A percentile compares a stretch with the other conserved stretches of the same genome.
Evolutionary conservation across 1,284 basidiomycete species (phyloP).

Genomic region (Pseudozyma tsukubaensis): DNA sequence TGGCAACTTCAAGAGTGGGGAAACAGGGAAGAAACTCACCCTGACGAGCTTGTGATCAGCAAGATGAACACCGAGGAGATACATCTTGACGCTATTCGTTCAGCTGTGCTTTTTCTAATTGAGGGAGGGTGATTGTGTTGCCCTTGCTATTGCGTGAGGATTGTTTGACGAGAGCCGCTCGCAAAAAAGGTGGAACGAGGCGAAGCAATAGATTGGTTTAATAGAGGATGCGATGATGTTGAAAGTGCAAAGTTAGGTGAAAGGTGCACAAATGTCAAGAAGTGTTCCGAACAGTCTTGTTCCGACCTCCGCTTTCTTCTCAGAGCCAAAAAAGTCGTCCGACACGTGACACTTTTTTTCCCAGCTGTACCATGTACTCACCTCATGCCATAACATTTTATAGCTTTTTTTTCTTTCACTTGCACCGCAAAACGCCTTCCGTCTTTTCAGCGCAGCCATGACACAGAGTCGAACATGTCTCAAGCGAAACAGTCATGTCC

Average conservation of each 20-base stretch:
- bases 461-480: too few species aligned
- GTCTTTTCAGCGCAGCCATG: background rate
- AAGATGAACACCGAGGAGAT: slow-evolving; percentile 65
- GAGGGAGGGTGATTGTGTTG: background rate
- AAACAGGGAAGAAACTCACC: slow-evolving; percentile 46
- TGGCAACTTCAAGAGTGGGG: background rate
- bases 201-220: too few species aligned
- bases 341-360: background rate
- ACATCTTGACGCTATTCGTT: slow-evolving; percentile 49
- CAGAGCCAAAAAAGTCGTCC: background rate
- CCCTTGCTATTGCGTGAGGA: background rate
- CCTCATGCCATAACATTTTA: background rate
- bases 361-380: background rate
- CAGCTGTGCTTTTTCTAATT: background rate
- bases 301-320: slow-evolving; percentile 15
- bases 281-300: background rate
- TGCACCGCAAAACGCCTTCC: background rate
- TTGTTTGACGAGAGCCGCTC: background rate
- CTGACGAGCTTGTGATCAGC: slow-evolving; percentile 67
- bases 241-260: background rate
- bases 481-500: too few species aligned
- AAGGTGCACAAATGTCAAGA: background rate
- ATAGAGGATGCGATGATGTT: too few species aligned
- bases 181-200: too few species aligned
- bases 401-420: background rate